phyloP scores from a whole-genome alignment of 1,139 yeast genomes.

The Kodamaea plutei region DNA sequence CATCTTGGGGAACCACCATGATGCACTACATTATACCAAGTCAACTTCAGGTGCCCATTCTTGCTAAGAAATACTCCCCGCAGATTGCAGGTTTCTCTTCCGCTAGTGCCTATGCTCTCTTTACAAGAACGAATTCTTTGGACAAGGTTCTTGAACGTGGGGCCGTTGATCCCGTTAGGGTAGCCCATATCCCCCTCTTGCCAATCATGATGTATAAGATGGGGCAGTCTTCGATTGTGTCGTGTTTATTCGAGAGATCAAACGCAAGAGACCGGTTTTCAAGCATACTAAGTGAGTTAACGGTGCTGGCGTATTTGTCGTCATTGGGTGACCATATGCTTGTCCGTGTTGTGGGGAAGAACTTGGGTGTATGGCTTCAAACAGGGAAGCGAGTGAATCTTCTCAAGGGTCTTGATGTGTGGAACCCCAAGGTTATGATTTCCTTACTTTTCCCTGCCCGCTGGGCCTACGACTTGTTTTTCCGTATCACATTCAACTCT shows the following conservation, averaged over 20 bases:
- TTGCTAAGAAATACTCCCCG: constrained; percentile 17
- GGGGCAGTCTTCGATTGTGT: constrained; percentile 34
- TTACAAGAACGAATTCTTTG: constrained; percentile 6
- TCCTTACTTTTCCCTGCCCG: constrained; percentile 35
- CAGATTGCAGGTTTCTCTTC: constrained; percentile 6
- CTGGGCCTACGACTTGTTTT: constrained; percentile 36
- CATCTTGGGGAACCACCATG: constrained; percentile 39
- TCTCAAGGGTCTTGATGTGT: constrained; percentile 22
- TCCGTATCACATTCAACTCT: constrained; percentile 41
- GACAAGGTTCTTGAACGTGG: constrained; percentile 29
- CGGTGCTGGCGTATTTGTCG: constrained; percentile 36
- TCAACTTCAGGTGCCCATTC: constrained; percentile 28
- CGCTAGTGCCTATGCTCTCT: constrained; percentile 5
- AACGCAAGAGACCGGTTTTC: constrained; percentile 10
- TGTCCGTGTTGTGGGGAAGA: constrained; percentile 16
- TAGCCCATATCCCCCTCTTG: constrained; percentile 37
- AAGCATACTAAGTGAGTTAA: constrained; percentile 30
- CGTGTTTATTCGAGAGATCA: constrained; percentile 21
- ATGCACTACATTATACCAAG: constrained; percentile 38
- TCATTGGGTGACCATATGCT: constrained; percentile 39
- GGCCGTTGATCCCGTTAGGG: constrained; percentile 36
- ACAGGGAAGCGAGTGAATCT: constrained; percentile 1
- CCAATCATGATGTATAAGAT: constrained; percentile 40
- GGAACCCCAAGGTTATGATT: constrained; percentile 31
- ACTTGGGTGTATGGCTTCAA: constrained; percentile 7